Base-by-base conservation (phyloP, 192 early-diverging fungal species). In the Haplosporangium gracile region DNA sequence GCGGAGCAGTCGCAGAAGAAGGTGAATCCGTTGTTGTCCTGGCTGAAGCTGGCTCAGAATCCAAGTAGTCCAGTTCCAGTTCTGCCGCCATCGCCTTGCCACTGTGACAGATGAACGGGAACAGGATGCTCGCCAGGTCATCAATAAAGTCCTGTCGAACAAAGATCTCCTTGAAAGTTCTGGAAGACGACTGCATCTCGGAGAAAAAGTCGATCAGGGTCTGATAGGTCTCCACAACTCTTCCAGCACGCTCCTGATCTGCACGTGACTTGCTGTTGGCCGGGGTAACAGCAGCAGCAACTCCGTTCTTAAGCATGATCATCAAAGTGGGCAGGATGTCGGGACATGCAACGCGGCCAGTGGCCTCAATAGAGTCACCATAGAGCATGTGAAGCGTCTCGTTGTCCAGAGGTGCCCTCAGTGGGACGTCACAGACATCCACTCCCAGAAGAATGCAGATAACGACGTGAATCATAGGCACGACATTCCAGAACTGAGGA, bases 401-500 rank as follows among this genome's bases (percentile, higher is more conserved):
- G 20, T 93, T 81, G 82, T 94, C 91, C 57, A 90, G 87, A 5
- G 81, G 65, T 1, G 86, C 76, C 8, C 91, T 75, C n/a, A 92
- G 68, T 16, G 92, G 91, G 20, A 91, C 87, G 5, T 89, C 85
- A 38, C 87, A 83, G 39, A 94, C 80, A 78, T 93, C 92, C 3
- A 90, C 80, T 5, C 92, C 93, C 38, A 92, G 76, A 39, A 95
- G 71, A 60, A 94, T 90, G 38, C 91, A 76, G 20, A 93, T 42
- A 18, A 95, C 76, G 2, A 90, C 80, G 77, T 90, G 87, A 39
- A 94, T 91, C n/a, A 95, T 82, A 43, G 91, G 90, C 3, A 89
- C 79, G 2, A 94, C 74, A 81, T 94, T 87, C 91, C 91, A 95
- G 87, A 90, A 90, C 70, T 87, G 79, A 24, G 89, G 89, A 24